Evolutionary conservation across 371 early-diverging fungal species (phyloP), one percentile per base, ranked within the genome.

Genomic region (Blakeslea trispora): DNA sequence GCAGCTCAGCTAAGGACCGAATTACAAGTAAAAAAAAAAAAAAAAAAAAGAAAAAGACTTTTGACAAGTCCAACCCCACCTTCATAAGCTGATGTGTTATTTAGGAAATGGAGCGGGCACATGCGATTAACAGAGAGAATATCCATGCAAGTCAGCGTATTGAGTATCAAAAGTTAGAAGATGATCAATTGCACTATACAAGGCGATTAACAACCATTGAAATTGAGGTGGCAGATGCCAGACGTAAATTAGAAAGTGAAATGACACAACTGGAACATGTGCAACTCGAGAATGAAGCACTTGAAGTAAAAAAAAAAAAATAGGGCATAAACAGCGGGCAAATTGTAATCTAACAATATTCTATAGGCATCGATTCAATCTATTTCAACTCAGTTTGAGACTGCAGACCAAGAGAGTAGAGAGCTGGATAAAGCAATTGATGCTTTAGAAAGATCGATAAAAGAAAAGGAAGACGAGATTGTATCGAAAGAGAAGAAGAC

Each of bases 131-230:
- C 31, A 45, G 70, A 24, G 67, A 66, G 50, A 57, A 66, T 10
- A 14, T 68, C 13, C 64, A 71, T 28, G 60, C 68, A 11, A 54
- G 62, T 19, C 75, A 68, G n/a, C 59, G 71, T 9, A 64, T 74
- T 14, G 67, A 71, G 37, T 52, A 45, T 15, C 75, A 74, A 48
- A 61, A 61, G 35, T 22, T 75, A 9, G 66, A 70, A 50, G 76
- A 75, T 28, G 60, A 69, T 7, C 58, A 56, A 2, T 34, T 75
- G 22, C 70, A 70, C 3, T 57, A 55, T 35, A 60, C 59, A 18
- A 61, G 72, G 14, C 57, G 63, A 19, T 50, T 68, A 3, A 49
- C 56, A 7, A 52, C 63, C 10, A 48, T 66, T 11, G 64, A 72
- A 46, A 50, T 67, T 8, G 76, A 75, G 35, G 57, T 61, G 15